These are phyloP conservation scores for Termitomyces sp. DNA, from an alignment of 768 basidiomycete genomes.

Conservation along the genomic window DNA sequence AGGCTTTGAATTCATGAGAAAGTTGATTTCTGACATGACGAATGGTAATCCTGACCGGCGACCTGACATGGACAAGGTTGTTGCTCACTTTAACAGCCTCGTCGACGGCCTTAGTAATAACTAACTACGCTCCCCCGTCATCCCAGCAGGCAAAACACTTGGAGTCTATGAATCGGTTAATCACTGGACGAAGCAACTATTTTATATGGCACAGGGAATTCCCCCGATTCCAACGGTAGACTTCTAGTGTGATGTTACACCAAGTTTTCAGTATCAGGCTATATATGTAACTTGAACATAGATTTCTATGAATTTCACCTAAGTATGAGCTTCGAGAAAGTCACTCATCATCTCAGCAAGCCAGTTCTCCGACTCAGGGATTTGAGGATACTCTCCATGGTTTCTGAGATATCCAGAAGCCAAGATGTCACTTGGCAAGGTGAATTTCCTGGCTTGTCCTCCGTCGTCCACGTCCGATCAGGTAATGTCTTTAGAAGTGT, in stretches of 20 bases:
- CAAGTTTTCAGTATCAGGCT: neutral
- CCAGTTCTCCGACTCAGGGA: neutral
- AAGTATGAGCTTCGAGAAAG: neutral
- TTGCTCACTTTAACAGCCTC: neutral
- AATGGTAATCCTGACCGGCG: neutral
- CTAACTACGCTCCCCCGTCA: neutral
- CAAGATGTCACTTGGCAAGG: neutral
- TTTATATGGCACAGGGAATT: neutral
- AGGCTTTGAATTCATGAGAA: constrained; percentile 5
- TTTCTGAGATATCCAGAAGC: neutral
- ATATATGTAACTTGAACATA: neutral
- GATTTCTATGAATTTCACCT: neutral
- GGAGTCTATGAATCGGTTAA: neutral
- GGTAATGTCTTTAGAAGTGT: no score
- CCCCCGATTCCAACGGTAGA: neutral
- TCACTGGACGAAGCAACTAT: neutral
- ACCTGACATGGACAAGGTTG: constrained; percentile 1
- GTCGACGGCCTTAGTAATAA: neutral
- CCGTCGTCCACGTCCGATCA: neutral
- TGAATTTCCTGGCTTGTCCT: neutral
- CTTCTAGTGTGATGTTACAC: no score
- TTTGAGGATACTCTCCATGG: neutral
- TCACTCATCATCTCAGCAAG: neutral
- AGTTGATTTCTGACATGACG: constrained; percentile 1
- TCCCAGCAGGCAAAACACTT: neutral